A percentile compares a stretch with the other conserved stretches of the same genome.
These are phyloP conservation scores for Amaranthus cruentus DNA, from an alignment of 148 eudicot species.

Conservation along the genomic window DNA sequence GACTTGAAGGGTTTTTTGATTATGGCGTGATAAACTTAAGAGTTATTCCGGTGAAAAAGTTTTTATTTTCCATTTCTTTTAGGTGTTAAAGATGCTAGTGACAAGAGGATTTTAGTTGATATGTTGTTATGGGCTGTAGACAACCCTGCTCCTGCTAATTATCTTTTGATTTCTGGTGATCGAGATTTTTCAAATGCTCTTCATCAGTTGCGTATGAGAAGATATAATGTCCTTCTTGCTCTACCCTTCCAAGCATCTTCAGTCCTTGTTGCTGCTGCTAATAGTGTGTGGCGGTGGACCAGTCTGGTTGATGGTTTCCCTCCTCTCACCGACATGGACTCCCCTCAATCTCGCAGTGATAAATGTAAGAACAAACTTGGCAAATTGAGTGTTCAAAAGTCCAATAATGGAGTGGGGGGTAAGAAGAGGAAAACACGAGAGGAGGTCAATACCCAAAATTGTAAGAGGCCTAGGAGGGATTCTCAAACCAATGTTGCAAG, in stretches of 20 bases:
- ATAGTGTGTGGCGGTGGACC: constrained; percentile 92
- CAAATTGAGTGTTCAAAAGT: no score
- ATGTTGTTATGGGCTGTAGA: constrained; percentile 99
- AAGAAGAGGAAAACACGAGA: no score
- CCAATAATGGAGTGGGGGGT: no score
- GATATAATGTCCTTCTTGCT: constrained; percentile 87
- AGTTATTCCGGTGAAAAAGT: no score
- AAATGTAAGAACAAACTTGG: not conserved
- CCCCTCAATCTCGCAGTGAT: constrained; percentile 20
- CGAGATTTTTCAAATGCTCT: constrained; percentile 90
- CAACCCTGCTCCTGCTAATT: constrained; percentile 86
- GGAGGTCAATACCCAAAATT: no score
- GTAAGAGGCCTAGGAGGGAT: no score
- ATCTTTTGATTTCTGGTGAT: constrained; percentile 85
- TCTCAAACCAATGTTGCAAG: no score
- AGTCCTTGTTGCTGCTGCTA: constrained; percentile 75
- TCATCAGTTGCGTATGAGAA: constrained; percentile 85
- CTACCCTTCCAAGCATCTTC: constrained; percentile 71
- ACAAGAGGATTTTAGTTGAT: constrained; percentile 91
- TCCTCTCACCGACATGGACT: constrained; percentile 43
- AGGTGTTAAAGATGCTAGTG: constrained; percentile 97
- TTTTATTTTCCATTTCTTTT: not conserved
- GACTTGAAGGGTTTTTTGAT: not conserved
- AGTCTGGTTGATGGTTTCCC: constrained; percentile 64
- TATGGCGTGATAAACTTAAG: not conserved